Conservation (phyloP, 164 flowering plant species). For the Stephania japonica region DNA sequence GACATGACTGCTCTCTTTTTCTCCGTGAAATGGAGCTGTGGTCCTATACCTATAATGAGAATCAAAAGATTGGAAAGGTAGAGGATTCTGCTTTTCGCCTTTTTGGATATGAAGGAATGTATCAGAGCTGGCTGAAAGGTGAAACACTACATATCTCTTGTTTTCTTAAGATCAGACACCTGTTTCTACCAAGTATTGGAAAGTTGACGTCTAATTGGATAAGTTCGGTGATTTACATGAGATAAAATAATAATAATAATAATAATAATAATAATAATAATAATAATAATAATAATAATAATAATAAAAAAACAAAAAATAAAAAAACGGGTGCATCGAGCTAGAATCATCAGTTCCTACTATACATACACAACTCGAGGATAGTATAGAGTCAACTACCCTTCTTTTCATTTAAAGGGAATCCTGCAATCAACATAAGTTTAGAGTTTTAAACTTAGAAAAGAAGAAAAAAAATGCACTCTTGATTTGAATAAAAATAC, state of each 20-base stretch:
- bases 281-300: no score
- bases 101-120: conserved; percentile 15
- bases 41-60: conserved; percentile 3
- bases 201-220: not conserved
- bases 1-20: conserved; percentile 2
- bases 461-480: not conserved
- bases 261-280: no score
- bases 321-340: not conserved
- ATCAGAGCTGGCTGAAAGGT: conserved; percentile 7
- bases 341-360: not conserved
- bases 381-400: no score
- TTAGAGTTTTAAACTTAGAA: no score
- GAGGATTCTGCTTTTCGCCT: conserved; percentile 7
- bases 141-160: not conserved
- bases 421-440: not conserved
- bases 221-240: not conserved
- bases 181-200: not conserved
- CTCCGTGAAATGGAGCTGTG: conserved; percentile 9
- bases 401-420: not conserved
- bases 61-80: conserved; percentile 8
- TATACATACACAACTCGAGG: no score
- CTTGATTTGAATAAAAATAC: not conserved
- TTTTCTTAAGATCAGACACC: not conserved
- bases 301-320: no score
- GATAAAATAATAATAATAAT: no score